Base-by-base conservation (phyloP, 345 rosid species). In the Firmiana major region DNA sequence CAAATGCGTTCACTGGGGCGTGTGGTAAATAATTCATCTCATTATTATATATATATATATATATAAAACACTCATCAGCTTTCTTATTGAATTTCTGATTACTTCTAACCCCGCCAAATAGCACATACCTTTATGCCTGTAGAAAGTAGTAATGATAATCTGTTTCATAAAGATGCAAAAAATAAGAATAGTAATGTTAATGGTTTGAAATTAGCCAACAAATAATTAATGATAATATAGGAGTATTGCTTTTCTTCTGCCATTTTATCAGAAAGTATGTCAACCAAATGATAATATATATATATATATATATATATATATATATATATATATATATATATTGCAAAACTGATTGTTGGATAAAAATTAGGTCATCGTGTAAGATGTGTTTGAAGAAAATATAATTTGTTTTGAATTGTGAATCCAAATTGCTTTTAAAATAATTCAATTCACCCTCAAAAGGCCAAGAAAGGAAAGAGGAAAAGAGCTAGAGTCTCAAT, bases 1-100 rank as follows among this genome's bases (percentile, higher is more conserved):
- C 97, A 89, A 83, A 93, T 95, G 96, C 82, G 86, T 77, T 93
- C 98, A 71, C 78, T 95, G 75, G 99, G 99, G 31, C 85, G 81
- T 59, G 97, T 95, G 98, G 99, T 95, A 88, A 88, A 48, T 63
- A 81, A 65, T 48, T 19, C 63, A 16, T 21, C 60, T 28, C 67
- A 16, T 5, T n/a, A 8, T 43, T 46, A 53, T 19, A 19, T 53
- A 7, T n/a, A 54, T n/a, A 19, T n/a, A 19, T 40, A 40, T 40
- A 40, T 40, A 40, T 51, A 40, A 8, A 22, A 2, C 10, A 22
- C 6, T 12, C 31, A 9, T 73, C 51, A 21, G 36, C 73, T 67
- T 74, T 76, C 49, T 55, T 9, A 42, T 42, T 40, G 43, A 40
- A 40, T 40, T 40, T 42, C 79, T 77, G 71, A 36, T 42, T 42